These are phyloP conservation scores for Cryphonectria nitschkei DNA, from an alignment of 2,329 filamentous ascomycete species.

Conservation along the genomic window DNA sequence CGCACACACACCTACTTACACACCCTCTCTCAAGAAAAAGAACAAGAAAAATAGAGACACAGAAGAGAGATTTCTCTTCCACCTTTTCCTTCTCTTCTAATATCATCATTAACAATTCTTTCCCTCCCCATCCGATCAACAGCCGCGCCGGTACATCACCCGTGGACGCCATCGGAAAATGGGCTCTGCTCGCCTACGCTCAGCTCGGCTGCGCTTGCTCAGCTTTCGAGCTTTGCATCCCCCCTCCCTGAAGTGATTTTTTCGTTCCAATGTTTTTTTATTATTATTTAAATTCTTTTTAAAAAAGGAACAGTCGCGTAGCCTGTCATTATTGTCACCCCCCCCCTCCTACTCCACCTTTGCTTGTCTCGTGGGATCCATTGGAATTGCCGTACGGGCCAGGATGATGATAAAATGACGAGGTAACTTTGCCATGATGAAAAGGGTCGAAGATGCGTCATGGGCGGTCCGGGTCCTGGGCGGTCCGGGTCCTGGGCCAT, in stretches of 20 bases:
- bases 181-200: not conserved
- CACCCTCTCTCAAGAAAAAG: not conserved
- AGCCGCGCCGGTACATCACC: not conserved
- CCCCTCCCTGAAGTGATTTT: too few relatives aligned
- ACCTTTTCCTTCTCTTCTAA: too few relatives aligned
- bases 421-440: not conserved
- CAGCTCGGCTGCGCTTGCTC: not conserved
- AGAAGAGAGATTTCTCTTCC: too few relatives aligned
- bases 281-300: not conserved
- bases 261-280: too few relatives aligned
- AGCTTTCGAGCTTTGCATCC: not conserved
- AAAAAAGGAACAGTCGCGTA: not conserved
- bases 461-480: not conserved
- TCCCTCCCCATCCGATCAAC: too few relatives aligned
- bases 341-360: not conserved
- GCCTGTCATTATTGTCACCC: not conserved
- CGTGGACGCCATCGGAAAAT: not conserved
- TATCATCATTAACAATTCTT: not conserved
- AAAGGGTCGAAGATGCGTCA: not conserved
- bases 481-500: not conserved
- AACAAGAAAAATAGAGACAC: not conserved
- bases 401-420: not conserved
- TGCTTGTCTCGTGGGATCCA: not conserved
- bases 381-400: not conserved
- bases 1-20: not conserved